Percentiles rank a stretch among this genome's conserved stretches.
Conservation (phyloP, 2,329 filamentous ascomycete genomes). For the Colletotrichum acutatum region DNA sequence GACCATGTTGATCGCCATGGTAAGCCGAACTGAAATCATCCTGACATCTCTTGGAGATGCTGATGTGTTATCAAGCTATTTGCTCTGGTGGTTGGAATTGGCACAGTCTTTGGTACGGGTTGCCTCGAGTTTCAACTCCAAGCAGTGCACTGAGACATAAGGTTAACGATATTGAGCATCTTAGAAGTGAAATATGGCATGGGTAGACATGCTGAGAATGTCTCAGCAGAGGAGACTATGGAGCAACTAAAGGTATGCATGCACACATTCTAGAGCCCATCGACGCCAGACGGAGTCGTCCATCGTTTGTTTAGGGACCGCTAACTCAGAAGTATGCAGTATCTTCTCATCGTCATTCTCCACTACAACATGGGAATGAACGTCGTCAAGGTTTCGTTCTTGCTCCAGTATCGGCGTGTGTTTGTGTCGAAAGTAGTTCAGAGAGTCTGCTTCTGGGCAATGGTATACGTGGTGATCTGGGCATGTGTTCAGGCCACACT, state of each 20-base stretch:
- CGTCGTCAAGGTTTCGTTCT: conserved; percentile 45
- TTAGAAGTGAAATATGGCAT: conserved; percentile 42
- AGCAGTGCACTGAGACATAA: not conserved
- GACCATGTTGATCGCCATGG: conserved; percentile 40
- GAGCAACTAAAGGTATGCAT: conserved; percentile 40
- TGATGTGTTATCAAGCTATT: conserved; percentile 29
- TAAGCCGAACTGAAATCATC: not conserved
- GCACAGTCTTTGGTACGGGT: conserved; percentile 21
- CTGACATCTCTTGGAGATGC: no score
- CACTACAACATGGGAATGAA: conserved; percentile 46
- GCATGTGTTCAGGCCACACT: conserved; percentile 40
- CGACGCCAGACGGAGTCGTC: not conserved
- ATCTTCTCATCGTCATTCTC: conserved; percentile 41
- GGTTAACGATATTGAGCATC: not conserved
- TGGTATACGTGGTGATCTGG: conserved; percentile 42
- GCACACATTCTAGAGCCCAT: not conserved
- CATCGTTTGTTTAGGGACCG: not conserved
- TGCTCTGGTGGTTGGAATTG: conserved; percentile 32
- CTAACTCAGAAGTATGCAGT: conserved; percentile 33
- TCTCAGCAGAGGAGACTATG: conserved; percentile 32
- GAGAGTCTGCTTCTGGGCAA: conserved; percentile 42
- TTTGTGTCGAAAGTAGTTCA: conserved; percentile 39
- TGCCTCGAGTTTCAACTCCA: not conserved
- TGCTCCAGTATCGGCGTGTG: conserved; percentile 47
- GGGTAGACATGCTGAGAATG: conserved; percentile 40